Percentiles rank a stretch among this genome's conserved stretches.
These are phyloP conservation scores for Baorangia bicolor DNA, from an alignment of 768 basidiomycete genomes.

Conservation along the genomic window DNA sequence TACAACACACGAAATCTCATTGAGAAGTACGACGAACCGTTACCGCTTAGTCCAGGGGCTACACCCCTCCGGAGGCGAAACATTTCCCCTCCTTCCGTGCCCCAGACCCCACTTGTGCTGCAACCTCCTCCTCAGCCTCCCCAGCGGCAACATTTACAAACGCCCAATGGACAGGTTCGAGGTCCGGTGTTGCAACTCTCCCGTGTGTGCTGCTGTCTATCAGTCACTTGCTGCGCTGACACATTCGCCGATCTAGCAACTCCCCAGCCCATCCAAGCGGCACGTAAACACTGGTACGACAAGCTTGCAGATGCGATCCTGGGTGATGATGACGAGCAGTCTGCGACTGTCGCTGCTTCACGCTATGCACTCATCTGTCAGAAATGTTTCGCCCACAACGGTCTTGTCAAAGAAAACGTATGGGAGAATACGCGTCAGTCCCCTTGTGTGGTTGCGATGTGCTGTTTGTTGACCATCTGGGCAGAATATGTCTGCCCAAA, in stretches of 20 bases:
- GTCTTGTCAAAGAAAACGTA: slow-evolving; percentile 76
- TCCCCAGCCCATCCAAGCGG: slow-evolving; percentile 44
- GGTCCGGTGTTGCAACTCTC: slow-evolving; percentile 37
- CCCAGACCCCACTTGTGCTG: slow-evolving; percentile 35
- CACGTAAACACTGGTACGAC: slow-evolving; percentile 82
- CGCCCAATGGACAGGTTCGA: slow-evolving; percentile 22
- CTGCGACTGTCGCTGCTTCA: slow-evolving; percentile 39
- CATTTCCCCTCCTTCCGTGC: slow-evolving; percentile 27
- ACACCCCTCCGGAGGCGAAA: slow-evolving; percentile 46
- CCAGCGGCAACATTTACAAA: slow-evolving; percentile 18
- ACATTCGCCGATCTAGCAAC: slow-evolving; percentile 26
- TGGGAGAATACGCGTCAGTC: slow-evolving; percentile 82
- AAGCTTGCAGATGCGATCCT: slow-evolving; percentile 84
- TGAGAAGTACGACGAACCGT: slow-evolving; percentile 79
- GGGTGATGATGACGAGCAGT: slow-evolving; percentile 65
- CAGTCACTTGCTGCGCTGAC: slow-evolving; percentile 8
- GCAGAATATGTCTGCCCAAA: slow-evolving; percentile 85
- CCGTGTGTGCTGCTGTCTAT: slow-evolving; percentile 31
- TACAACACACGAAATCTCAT: slow-evolving; percentile 88
- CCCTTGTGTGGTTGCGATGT: background rate
- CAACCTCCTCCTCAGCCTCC: slow-evolving; percentile 18
- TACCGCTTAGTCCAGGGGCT: slow-evolving; percentile 27
- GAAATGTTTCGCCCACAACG: slow-evolving; percentile 86
- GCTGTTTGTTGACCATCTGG: background rate
- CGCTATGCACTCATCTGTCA: slow-evolving; percentile 87